A percentile compares a stretch with the other conserved stretches of the same genome.
Conservation (phyloP, 179 eudicot species). For the Beta lomatogona region DNA sequence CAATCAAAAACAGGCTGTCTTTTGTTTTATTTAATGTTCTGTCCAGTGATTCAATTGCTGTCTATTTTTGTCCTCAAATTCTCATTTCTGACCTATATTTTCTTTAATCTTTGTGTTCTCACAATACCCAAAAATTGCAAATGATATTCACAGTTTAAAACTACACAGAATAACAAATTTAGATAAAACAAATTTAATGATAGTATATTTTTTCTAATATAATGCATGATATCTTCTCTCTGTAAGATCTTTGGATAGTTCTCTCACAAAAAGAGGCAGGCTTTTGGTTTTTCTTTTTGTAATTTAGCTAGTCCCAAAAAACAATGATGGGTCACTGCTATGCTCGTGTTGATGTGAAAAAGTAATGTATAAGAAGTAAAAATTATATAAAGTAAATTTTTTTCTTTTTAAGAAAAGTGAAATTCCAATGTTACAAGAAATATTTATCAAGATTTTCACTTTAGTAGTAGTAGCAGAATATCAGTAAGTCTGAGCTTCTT, state of each 20-base stretch:
- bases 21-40: conserved; percentile 48
- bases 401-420: not conserved
- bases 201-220: too few species aligned
- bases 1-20: conserved; percentile 47
- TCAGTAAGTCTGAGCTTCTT: conserved; percentile 34
- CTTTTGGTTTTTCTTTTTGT: conserved; percentile 35
- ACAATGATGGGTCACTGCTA: conserved; percentile 58
- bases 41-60: conserved; percentile 37
- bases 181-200: not conserved
- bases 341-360: conserved; percentile 29
- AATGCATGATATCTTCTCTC: not conserved
- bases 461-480: conserved; percentile 19
- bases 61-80: conserved; percentile 37
- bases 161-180: not conserved
- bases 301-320: conserved; percentile 37
- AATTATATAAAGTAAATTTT: not conserved
- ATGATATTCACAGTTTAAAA: not conserved
- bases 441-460: conserved; percentile 30
- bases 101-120: too few species aligned
- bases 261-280: conserved; percentile 18
- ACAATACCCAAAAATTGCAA: not conserved
- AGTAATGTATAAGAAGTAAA: not conserved
- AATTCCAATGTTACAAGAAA: conserved; percentile 8
- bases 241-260: conserved; percentile 21
- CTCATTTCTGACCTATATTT: not conserved